Evolutionary conservation across 257 asterid genomes (phyloP).

Genomic region (Craterostigma plantagineum): DNA sequence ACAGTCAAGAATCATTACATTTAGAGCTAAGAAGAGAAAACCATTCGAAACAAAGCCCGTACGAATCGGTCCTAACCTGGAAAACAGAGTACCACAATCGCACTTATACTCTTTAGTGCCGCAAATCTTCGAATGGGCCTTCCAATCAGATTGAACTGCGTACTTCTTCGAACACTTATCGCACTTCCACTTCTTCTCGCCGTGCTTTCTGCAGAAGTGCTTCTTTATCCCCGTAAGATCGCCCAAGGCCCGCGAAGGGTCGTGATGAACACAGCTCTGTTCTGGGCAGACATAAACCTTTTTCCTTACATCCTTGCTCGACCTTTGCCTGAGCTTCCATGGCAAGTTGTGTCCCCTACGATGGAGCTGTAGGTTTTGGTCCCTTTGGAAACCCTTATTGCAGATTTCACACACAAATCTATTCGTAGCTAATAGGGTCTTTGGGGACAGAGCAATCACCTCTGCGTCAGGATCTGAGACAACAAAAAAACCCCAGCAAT

Average conservation of each 20-base stretch:
- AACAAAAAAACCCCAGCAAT: no score
- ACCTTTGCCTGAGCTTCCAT: slow-evolving; percentile 60
- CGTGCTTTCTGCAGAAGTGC: slow-evolving; percentile 65
- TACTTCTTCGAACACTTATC: slow-evolving; percentile 61
- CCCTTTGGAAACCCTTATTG: slow-evolving; percentile 65
- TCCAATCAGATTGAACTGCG: slow-evolving; percentile 70
- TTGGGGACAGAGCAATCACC: slow-evolving; percentile 61
- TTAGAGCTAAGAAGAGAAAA: not conserved
- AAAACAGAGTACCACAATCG: slow-evolving; percentile 67
- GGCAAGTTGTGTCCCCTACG: slow-evolving; percentile 72
- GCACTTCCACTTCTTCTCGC: slow-evolving; percentile 76
- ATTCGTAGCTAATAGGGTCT: slow-evolving; percentile 43
- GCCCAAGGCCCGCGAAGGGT: slow-evolving; percentile 60
- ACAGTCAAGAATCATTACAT: not conserved
- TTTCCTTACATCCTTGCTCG: slow-evolving; percentile 41
- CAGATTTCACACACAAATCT: slow-evolving; percentile 70
- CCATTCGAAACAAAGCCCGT: not conserved
- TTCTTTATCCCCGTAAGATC: slow-evolving; percentile 75
- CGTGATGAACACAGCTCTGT: slow-evolving; percentile 46
- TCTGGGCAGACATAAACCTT: slow-evolving; percentile 75
- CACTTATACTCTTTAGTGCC: slow-evolving; percentile 69
- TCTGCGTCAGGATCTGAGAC: slow-evolving; percentile 79
- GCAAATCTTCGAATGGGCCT: slow-evolving; percentile 70
- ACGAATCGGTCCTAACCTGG: slow-evolving; percentile 21
- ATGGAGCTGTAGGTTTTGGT: slow-evolving; percentile 75